These are phyloP conservation scores for Eucalyptus erythrocorys DNA, from an alignment of 345 rosid species.

Conservation along the genomic window DNA sequence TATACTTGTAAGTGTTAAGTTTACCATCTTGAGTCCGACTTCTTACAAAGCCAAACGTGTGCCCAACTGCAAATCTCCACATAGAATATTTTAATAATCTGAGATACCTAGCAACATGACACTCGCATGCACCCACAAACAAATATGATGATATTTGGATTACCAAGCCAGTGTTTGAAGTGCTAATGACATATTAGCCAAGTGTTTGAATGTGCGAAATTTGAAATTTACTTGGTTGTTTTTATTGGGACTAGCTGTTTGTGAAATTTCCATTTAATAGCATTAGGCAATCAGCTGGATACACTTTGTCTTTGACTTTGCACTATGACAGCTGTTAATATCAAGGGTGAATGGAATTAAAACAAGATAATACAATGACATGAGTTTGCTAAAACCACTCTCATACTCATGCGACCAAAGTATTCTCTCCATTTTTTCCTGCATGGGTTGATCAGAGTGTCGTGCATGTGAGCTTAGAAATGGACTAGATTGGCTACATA, in stretches of 20 bases:
- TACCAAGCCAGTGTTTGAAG: neutral
- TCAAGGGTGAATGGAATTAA: neutral
- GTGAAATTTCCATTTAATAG: neutral
- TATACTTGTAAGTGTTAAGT: constrained; percentile 50
- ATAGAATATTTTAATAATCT: neutral
- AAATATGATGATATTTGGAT: neutral
- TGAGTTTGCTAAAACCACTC: neutral
- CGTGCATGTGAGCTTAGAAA: neutral
- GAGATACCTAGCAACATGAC: neutral
- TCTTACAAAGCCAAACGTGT: neutral
- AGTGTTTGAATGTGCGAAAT: neutral
- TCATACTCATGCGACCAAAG: neutral
- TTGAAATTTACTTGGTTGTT: neutral
- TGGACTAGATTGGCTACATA: neutral
- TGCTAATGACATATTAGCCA: neutral
- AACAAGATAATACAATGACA: neutral
- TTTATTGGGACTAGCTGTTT: neutral
- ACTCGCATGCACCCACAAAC: neutral
- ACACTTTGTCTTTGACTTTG: neutral
- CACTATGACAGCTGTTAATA: neutral
- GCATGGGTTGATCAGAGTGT: neutral
- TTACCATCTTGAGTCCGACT: neutral
- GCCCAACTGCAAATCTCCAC: neutral
- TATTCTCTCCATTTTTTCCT: neutral
- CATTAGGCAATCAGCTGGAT: neutral